Base-by-base conservation (phyloP, 1,284 basidiomycete species). In the Tausonia pullulans region DNA sequence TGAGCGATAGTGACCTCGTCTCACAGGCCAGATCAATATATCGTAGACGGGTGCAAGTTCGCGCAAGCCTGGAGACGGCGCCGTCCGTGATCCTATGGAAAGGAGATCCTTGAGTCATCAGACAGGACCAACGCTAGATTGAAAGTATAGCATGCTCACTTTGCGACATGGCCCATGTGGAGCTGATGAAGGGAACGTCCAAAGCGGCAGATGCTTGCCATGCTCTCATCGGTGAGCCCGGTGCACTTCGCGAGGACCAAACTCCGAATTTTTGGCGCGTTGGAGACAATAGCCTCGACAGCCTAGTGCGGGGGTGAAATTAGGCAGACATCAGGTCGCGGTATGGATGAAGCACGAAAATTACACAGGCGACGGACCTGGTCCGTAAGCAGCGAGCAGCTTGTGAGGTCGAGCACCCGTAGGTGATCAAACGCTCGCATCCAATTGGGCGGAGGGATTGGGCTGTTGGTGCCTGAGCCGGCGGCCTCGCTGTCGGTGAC, bases 1-100 rank as follows among this genome's bases (percentile, higher is more conserved):
- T 3, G n/a, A 62, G 50, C 58, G 41, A 39, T 43, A 16, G 65
- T 55, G 27, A 7, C 83, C 87, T 27, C 27, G 27, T 27, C 27
- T 74, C 68, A 93, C 94, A 95, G 4, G 96, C 96, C 69, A 99
- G 85, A 75, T 99, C 96, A 67, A 99, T 86, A 74, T 98, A 99
- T 69, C 96, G 82, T 65, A 99, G 76, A n/a, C 96, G 81, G 0
- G 90, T 94, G 76, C 96, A 99, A 39, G 84, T 83, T 52, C 90
- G 81, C 3, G 92, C 93, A 14, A 99, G 79, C 8, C 83, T 82
- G 61, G 85, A 86, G 50, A 99, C 87, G 6, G 89, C 91, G 41
- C 83, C 82, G 74, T 99, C 96, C 3, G 94, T 96, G 69, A 98
- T 91, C 70, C 85, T 86, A 68, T 76, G 77, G 5, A 44, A 48